phyloP scores from a whole-genome alignment of 83 land plant genomes.

The Diphasiastrum complanatum region DNA sequence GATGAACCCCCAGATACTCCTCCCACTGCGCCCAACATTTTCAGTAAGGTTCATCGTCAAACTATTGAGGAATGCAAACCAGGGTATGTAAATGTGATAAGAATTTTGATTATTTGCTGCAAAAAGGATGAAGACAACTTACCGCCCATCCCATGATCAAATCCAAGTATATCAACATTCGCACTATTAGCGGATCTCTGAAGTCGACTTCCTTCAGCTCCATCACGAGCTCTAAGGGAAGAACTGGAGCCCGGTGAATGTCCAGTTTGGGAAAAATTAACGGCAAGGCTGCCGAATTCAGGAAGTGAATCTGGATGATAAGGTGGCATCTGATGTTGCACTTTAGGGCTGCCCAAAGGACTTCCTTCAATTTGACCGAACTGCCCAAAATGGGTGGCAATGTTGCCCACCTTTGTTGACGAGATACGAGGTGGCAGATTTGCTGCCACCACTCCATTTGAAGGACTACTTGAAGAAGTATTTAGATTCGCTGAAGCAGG shows the following conservation, averaged over 20 bases:
- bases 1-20: neutral
- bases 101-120: too few relatives aligned
- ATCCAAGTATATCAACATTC: constrained; percentile 22
- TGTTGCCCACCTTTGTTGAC: constrained; percentile 60
- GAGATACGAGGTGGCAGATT: constrained; percentile 50
- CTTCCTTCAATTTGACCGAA: constrained; percentile 39
- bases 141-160: constrained; percentile 40
- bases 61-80: neutral
- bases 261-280: constrained; percentile 23
- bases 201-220: constrained; percentile 30
- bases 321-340: too few relatives aligned
- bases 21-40: neutral
- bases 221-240: constrained; percentile 35
- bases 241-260: constrained; percentile 25
- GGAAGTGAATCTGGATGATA: too few relatives aligned
- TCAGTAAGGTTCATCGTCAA: neutral
- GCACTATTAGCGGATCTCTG: constrained; percentile 28
- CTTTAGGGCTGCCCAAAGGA: constrained; percentile 37
- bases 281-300: constrained; percentile 25
- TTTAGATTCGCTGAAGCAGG: constrained; percentile 39
- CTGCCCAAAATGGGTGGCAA: constrained; percentile 59
- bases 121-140: neutral
- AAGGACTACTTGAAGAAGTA: constrained; percentile 40
- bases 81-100: too few relatives aligned
- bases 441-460: constrained; percentile 61